A percentile compares a stretch with the other conserved stretches of the same genome.
These are phyloP conservation scores for Syzygium syzygioides DNA, from an alignment of 441 rosid genomes.

Conservation along the genomic window DNA sequence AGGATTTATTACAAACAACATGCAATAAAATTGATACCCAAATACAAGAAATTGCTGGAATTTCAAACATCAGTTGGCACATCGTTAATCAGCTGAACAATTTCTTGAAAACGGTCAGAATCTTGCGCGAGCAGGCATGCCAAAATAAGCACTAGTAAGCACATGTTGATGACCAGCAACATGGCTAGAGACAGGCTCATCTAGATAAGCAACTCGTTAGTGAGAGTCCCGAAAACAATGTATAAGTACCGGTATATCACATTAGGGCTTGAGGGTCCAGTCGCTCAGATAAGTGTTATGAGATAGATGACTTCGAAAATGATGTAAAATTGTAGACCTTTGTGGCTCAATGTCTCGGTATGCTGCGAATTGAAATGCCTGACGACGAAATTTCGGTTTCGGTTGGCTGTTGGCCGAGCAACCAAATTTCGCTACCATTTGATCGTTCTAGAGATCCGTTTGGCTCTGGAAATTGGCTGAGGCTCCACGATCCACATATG, in stretches of 20 bases:
- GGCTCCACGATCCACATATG: too few relatives aligned
- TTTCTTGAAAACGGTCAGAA: not conserved
- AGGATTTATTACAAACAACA: not conserved
- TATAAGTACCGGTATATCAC: not conserved
- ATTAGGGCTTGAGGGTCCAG: fast-evolving
- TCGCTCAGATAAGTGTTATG: not conserved
- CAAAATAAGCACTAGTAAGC: not conserved
- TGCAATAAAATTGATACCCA: not conserved
- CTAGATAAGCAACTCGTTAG: not conserved
- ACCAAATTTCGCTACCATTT: too few relatives aligned
- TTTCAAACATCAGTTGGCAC: not conserved
- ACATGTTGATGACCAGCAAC: fast-evolving
- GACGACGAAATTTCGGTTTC: not conserved
- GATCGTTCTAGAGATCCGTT: not conserved
- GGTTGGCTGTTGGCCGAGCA: too few relatives aligned
- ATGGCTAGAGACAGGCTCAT: fast-evolving
- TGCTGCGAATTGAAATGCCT: fast-evolving
- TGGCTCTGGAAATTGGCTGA: not conserved
- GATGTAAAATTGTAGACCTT: not conserved
- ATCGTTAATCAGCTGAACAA: not conserved
- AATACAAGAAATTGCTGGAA: not conserved
- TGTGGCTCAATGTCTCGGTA: fast-evolving
- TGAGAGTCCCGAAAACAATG: not conserved
- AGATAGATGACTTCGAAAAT: not conserved
- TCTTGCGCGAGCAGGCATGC: fast-evolving